These are phyloP conservation scores for Tilletia setariae DNA, from an alignment of 1,284 basidiomycete genomes.

Conservation along the genomic window DNA sequence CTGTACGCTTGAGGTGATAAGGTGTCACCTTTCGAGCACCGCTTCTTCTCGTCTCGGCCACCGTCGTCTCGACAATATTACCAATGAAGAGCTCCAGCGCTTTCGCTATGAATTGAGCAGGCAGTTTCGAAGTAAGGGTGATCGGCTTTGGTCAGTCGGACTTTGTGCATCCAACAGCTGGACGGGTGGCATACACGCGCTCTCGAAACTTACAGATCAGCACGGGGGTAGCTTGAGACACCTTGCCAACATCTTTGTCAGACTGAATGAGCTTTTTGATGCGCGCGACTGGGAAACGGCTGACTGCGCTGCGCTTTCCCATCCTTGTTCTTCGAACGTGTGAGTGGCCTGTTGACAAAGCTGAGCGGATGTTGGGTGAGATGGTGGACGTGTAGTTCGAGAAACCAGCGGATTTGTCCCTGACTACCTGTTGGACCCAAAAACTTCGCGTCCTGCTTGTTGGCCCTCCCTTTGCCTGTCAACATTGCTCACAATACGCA, in stretches of 20 bases:
- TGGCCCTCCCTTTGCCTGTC: too few relatives aligned
- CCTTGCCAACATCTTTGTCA: slow-evolving; percentile 98
- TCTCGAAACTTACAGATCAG: slow-evolving; percentile 77
- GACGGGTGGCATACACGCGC: too few relatives aligned
- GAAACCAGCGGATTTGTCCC: too few relatives aligned
- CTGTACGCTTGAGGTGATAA: slow-evolving; percentile 91
- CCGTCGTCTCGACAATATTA: slow-evolving; percentile 77
- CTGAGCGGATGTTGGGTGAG: neutral
- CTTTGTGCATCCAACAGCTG: too few relatives aligned
- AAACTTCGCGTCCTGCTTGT: too few relatives aligned
- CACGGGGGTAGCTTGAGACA: slow-evolving; percentile 92
- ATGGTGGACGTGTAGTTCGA: neutral
- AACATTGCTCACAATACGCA: neutral
- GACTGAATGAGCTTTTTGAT: slow-evolving; percentile 99
- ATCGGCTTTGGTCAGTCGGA: too few relatives aligned
- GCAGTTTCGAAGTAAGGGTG: too few relatives aligned
- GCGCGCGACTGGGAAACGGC: slow-evolving; percentile 63
- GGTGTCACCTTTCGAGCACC: slow-evolving; percentile 87
- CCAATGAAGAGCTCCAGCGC: slow-evolving; percentile 90
- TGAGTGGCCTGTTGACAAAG: neutral
- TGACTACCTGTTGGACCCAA: too few relatives aligned
- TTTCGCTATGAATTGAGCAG: slow-evolving; percentile 71
- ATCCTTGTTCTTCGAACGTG: slow-evolving; percentile 21
- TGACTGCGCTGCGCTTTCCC: slow-evolving; percentile 45
- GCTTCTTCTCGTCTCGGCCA: slow-evolving; percentile 73